Evolutionary conservation across 2,329 filamentous ascomycete species (phyloP).

Genomic region (Grosmannia penicillata): DNA sequence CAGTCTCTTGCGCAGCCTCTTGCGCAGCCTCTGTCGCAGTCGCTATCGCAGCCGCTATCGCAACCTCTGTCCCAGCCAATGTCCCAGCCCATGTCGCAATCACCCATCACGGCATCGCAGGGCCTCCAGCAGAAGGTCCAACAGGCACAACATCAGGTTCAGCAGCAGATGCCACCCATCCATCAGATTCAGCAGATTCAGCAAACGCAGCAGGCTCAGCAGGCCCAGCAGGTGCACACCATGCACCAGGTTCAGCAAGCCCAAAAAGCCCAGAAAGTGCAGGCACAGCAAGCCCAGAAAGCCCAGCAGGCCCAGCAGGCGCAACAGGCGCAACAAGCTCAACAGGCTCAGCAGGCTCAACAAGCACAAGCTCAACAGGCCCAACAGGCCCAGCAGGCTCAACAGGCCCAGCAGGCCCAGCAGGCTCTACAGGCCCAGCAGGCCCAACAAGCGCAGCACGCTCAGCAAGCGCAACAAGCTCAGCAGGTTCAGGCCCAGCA

Average conservation of each 20-base stretch:
- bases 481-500: too few relatives aligned
- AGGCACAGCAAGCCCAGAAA: conserved; percentile 9
- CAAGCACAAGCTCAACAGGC: background rate
- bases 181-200: conserved; percentile 12
- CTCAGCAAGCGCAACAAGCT: conserved; percentile 19
- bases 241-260: conserved; percentile 10
- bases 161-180: conserved; percentile 9
- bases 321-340: conserved; percentile 9
- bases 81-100: conserved; percentile 30
- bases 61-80: conserved; percentile 14
- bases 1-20: conserved; percentile 1
- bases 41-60: conserved; percentile 13
- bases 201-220: conserved; percentile 7
- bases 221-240: conserved; percentile 16
- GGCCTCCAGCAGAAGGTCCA: conserved; percentile 22
- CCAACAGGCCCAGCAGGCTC: conserved; percentile 1
- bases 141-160: conserved; percentile 5
- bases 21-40: conserved; percentile 5
- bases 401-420: conserved; percentile 5
- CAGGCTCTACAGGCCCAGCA: conserved; percentile 12
- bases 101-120: conserved; percentile 24
- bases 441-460: conserved; percentile 13
- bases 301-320: conserved; percentile 13
- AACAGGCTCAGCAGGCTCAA: background rate
- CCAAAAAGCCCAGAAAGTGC: conserved; percentile 14